Base-by-base conservation (phyloP, 1,139 yeast species). In the Kazachstania sp. region DNA sequence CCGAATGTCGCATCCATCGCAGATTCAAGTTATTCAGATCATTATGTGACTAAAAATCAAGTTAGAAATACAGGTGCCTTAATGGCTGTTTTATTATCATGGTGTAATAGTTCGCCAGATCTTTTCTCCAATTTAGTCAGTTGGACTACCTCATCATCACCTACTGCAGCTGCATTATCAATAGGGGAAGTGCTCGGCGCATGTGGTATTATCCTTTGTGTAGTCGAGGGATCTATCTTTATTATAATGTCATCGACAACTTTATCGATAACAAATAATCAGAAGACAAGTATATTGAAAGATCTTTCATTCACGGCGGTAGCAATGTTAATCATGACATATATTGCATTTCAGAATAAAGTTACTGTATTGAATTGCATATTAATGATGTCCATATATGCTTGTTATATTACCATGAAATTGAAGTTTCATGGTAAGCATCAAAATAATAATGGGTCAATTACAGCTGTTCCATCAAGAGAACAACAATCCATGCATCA, bases 41-140 rank as follows among this genome's bases (percentile, higher is more conserved):
- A 31, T 13, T 30, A 29, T 30, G 23, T 19, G 13, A 39, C 35
- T 4, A 32, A 44, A 15, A 29, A 43, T n/a, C 19, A 41, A 18
- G 12, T 43, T 12, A 28, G 42, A n/a, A 39, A 43, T 35, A 16
- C 61, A 2, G 64, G 65, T 8, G 52, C 59, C 2, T 39, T 64
- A 18, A 55, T 63, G 51, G 65, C 67, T 2, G 56, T 65, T n/a
- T 67, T 88, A 41, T 70, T 92, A 49, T 95, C 98, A 0, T 75
- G 92, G 61, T 97, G 97, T 4, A 92, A 92, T 61, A 94, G 96
- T 7, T 77, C 96, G 0, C 96, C 97, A 0, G 98, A 92, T 65
- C 78, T 92, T 2, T 75, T 90, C 49, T 79, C 95, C 40, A 88
- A 95, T 1, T 84, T 63, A 29, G 53, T 63, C 54, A 61, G 65